Evolutionary conservation across 2,329 filamentous ascomycete genomes (phyloP).

Genomic region (Penicillium thymicola): DNA sequence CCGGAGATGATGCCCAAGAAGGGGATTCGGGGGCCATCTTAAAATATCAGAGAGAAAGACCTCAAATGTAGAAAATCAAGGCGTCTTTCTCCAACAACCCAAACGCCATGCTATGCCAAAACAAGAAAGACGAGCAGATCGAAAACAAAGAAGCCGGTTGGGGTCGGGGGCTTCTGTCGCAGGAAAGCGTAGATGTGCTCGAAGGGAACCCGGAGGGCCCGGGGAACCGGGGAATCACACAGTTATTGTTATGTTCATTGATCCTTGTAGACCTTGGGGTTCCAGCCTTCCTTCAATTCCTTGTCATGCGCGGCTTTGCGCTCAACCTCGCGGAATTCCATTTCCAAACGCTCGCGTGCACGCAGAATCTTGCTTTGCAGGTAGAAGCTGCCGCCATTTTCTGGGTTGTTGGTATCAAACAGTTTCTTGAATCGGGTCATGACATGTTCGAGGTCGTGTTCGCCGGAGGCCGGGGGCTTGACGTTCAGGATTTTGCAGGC

Average conservation of each 20-base stretch:
- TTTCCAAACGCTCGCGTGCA: constrained; percentile 86
- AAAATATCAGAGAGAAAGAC: constrained; percentile 8
- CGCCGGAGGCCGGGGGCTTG: constrained; percentile 74
- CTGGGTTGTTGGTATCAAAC: constrained; percentile 90
- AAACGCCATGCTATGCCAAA: constrained; percentile 45
- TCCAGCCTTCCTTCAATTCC: constrained; percentile 81
- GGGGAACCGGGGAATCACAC: neutral
- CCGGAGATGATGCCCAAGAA: neutral
- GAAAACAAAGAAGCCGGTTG: constrained; percentile 2
- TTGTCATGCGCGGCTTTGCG: constrained; percentile 71
- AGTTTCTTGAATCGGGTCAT: constrained; percentile 88
- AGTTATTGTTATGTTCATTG: constrained; percentile 44
- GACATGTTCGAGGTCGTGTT: constrained; percentile 74
- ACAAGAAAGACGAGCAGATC: constrained; percentile 20
- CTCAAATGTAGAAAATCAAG: constrained; percentile 17
- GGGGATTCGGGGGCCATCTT: neutral
- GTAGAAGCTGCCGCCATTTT: constrained; percentile 97
- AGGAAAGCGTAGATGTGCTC: neutral
- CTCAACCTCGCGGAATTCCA: constrained; percentile 70
- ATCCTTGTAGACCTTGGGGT: constrained; percentile 92
- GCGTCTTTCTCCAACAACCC: constrained; percentile 27
- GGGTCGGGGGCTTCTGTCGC: constrained; percentile 1
- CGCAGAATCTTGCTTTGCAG: constrained; percentile 94
- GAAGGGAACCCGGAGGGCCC: neutral
- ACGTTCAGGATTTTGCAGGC: constrained; percentile 97